Percentiles rank a stretch among this genome's conserved stretches.
phyloP scores from a whole-genome alignment of 148 eudicot species.

The Cornus kousa region DNA sequence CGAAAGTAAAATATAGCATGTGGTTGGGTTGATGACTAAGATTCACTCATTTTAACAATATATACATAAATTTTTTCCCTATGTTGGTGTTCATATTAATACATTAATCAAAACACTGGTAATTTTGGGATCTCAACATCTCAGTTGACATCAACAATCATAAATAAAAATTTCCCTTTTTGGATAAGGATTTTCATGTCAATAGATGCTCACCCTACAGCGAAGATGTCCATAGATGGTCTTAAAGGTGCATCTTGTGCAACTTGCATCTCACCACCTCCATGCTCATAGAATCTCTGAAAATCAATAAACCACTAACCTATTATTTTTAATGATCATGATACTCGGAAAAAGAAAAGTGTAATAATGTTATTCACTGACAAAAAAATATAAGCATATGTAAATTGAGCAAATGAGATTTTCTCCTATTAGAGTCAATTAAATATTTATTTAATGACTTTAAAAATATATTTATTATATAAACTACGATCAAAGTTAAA shows the following conservation, averaged over 20 bases:
- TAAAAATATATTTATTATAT: background rate
- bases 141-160: background rate
- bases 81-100: background rate
- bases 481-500: background rate
- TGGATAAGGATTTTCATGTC: background rate
- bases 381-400: background rate
- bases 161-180: background rate
- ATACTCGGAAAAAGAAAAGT: background rate
- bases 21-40: background rate
- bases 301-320: constrained; percentile 6
- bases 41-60: background rate
- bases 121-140: background rate
- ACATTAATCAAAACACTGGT: background rate
- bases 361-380: background rate
- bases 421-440: background rate
- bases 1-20: background rate
- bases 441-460: background rate
- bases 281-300: constrained; percentile 99
- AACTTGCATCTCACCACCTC: constrained; percentile 85
- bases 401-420: background rate
- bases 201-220: constrained; percentile 78
- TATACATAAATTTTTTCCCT: no score
- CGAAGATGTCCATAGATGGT: constrained; percentile 95
- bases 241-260: constrained; percentile 74
- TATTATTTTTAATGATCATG: background rate